These are phyloP conservation scores for Nectriaceae sp. DNA, from an alignment of 2,329 filamentous ascomycete species.

Conservation along the genomic window DNA sequence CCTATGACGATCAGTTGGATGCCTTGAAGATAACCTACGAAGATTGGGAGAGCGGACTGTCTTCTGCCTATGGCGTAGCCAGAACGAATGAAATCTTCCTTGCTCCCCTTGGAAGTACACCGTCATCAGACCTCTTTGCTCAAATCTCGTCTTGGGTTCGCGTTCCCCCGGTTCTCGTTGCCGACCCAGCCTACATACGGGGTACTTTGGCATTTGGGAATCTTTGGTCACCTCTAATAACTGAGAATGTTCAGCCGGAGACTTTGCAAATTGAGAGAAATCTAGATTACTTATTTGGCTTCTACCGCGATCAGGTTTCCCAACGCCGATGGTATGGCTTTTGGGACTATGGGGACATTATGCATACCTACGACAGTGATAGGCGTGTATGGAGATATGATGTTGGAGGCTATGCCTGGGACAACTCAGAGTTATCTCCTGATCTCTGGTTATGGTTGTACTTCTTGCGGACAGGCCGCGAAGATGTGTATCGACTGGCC, in stretches of 20 bases:
- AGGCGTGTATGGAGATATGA: constrained; percentile 65
- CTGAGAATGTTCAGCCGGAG: constrained; percentile 4
- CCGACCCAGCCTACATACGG: constrained; percentile 50
- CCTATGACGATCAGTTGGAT: constrained; percentile 59
- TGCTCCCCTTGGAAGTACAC: constrained; percentile 54
- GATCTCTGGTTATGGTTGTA: constrained; percentile 65
- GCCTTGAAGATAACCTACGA: constrained; percentile 66
- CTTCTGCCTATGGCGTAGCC: constrained; percentile 59
- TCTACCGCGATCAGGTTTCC: constrained; percentile 57
- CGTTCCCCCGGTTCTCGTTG: constrained; percentile 52
- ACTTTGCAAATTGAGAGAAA: constrained; percentile 50
- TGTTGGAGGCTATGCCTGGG: constrained; percentile 65
- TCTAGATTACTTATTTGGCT: constrained; percentile 57
- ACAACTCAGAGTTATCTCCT: constrained; percentile 64
- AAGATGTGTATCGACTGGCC: constrained; percentile 59
- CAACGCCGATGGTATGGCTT: constrained; percentile 65
- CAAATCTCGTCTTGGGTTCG: constrained; percentile 47
- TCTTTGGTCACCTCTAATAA: constrained; percentile 46
- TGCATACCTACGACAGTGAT: constrained; percentile 62
- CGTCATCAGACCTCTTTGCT: constrained; percentile 47
- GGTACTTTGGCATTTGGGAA: constrained; percentile 54
- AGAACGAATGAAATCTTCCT: constrained; percentile 59
- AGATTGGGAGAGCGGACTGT: constrained; percentile 57
- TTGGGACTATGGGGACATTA: constrained; percentile 62
- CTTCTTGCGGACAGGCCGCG: constrained; percentile 59